Base-by-base conservation (phyloP, 768 basidiomycete species). In the Russula sp. region DNA sequence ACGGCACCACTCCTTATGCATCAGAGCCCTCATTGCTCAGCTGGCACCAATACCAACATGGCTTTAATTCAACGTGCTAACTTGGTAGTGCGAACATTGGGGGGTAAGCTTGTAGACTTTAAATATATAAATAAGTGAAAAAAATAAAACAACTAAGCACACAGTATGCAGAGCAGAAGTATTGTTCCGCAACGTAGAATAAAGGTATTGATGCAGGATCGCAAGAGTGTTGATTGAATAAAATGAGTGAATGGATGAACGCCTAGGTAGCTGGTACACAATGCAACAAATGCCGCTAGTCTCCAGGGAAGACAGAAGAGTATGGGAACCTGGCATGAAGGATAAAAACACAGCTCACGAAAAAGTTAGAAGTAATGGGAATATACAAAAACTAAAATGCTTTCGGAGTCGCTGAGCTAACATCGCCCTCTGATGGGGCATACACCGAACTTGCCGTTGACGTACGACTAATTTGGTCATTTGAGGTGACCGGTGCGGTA, bases 121-220 rank as follows among this genome's bases (percentile, higher is more conserved):
- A 43, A 34, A 48, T 36, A 50, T 50, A 46, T 32, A 9, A 22
- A 36, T 36, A 42, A 7, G n/a, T 52, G 36, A 34, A 35, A 16
- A 36, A 55, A 54, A 38, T 49, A 55, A 29, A 39, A 22, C 25
- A 52, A 49, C 35, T 60, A 60, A 41, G 55, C 43, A 55, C 50
- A 60, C 29, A 56, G 47, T 34, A 54, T 43, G 63, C 65, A 49
- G 39, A 43, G 9, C 58, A 48, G 11, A 57, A 35, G 56, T 22
- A 29, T 29, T 42, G 56, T 38, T 38, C 52, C 36, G 36, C 52
- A 56, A 45, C 34, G 38, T 43, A 63, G 49, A 54, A 35, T 63
- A 59, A 55, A 55, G 53, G 59, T 64, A 58, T 52, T 41, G 52
- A 20, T 55, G 60, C 58, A 54, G 36, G n/a, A 16, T 64, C 54